Evolutionary conservation across 2,329 filamentous ascomycete genomes (phyloP).

Genomic region (Stachybotrys chartarum): DNA sequence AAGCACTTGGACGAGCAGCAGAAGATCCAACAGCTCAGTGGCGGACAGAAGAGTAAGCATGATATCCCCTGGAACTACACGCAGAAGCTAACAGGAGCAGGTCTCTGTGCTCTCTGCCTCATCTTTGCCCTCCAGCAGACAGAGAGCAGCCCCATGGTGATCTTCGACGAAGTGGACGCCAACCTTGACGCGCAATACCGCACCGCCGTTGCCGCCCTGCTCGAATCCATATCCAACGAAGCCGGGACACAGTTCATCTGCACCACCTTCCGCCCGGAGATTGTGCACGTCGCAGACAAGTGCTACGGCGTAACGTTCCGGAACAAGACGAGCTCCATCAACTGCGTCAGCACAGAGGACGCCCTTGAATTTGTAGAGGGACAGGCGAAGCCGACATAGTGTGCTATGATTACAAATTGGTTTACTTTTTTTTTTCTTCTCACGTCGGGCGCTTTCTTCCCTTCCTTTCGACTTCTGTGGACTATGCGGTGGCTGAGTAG

Average conservation of each 20-base stretch:
- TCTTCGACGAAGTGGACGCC: slow-evolving; percentile 98
- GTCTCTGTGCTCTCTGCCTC: slow-evolving; percentile 90
- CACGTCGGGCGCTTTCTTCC: background rate
- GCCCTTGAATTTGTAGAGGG: slow-evolving; percentile 93
- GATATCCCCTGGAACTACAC: background rate
- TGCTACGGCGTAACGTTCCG: slow-evolving; percentile 94
- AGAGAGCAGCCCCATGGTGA: slow-evolving; percentile 95
- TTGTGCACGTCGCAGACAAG: slow-evolving; percentile 91
- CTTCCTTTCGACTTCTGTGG: background rate
- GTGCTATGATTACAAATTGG: background rate
- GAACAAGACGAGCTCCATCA: slow-evolving; percentile 91
- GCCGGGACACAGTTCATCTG: slow-evolving; percentile 83
- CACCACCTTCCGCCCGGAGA: slow-evolving; percentile 96
- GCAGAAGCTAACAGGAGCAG: slow-evolving; percentile 30
- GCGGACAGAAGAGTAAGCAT: slow-evolving; percentile 87
- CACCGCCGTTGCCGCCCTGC: slow-evolving; percentile 85
- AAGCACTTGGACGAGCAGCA: slow-evolving; percentile 95
- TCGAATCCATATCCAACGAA: slow-evolving; percentile 68
- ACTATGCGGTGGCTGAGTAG: background rate
- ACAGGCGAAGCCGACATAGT: slow-evolving; percentile 40
- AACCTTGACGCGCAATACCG: slow-evolving; percentile 98
- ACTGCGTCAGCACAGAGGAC: slow-evolving; percentile 80
- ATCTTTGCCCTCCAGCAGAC: slow-evolving; percentile 99
- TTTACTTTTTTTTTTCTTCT: too few relatives aligned
- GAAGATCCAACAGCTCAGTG: slow-evolving; percentile 91